Base-by-base conservation (phyloP, 2,329 filamentous ascomycete species). In the Colletotrichum salicis region DNA sequence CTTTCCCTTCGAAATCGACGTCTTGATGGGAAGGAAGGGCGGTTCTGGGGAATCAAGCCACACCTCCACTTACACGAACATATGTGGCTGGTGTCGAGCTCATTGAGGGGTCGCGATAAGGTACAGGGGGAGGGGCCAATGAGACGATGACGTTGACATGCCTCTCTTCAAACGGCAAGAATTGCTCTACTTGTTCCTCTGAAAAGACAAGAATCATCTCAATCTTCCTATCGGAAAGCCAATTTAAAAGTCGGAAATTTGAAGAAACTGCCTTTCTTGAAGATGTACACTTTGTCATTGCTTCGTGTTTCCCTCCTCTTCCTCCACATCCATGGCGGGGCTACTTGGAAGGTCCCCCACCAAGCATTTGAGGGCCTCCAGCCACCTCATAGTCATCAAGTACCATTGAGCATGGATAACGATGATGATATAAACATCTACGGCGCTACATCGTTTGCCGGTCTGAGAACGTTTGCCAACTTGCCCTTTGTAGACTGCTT, bases 401-500 rank as follows among this genome's bases (percentile, higher is more conserved):
- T 73, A 11, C 75, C 71, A 22, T 67, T 74, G 52, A 72, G 7
- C 60, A 22, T 45, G 13, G 3, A 24, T 7, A 8, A 51, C 24
- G 61, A 76, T n/a, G 74, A 70, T 8, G 70, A 74, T 7, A 37
- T 76, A 4, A 68, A 74, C 11, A 24, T 73, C 6, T 73, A 73
- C 5, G 63, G 70, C 15, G 69, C 65, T 27, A 57, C 60, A 66
- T 68, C 55, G 60, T 73, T 60, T 67, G 75, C 70, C 2, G 73
- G 75, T 3, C 64, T 76, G 3, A 74, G 69, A 31, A 78, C 76
- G 0, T 79, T 78, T 60, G 78, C 77, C 4, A 74, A 75, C 19
- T 66, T 79, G 3, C 75, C 75, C 0, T 76, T 76, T 15, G 72
- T 73, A 6, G 72, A 79, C 51, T 79, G 78, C 66, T 79, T 78